Evolutionary conservation across 2,329 filamentous ascomycete species (phyloP), one percentile per base, ranked within the genome.

Genomic region (Colletotrichum sp.): DNA sequence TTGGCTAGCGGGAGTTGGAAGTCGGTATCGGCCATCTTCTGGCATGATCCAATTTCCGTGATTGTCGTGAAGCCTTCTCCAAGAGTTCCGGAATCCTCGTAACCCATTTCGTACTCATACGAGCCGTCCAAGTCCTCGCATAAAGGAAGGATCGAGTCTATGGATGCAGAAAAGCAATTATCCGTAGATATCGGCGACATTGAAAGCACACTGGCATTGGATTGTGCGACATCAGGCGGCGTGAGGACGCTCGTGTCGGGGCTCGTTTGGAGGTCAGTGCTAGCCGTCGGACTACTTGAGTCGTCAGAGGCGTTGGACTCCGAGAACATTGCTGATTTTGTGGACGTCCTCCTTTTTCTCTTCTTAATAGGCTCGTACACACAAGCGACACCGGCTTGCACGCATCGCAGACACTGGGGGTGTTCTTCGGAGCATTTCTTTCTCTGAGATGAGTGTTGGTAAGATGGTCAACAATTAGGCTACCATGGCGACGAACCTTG

Each of bases 361-460:
- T 75, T 77, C 71, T 77, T 77, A 60, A 77, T 77, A 30, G 76
- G 76, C 18, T 77, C 76, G 16, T 77, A 77, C 6, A 77, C 64
- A 36, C 76, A 77, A 18, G 49, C 44, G 16, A 77, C 68, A 15
- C 76, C 75, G 21, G 75, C 71, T 49, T 77, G 76, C 9, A 77
- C 57, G 59, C 76, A 77, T 18, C 76, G 76, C 5, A 76, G 64
- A 34, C 76, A 77, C 32, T 68, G 76, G 7, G 76, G 76, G 15
- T 68, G 75, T 60, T 77, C 76, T 66, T 77, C 76, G 16, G 76
- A 77, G 52, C 76, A 77, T 60, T 77, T 77, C 32, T 77, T 77
- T 36, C 76, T 68, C 76, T 77, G 13, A n/a, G 5, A 24, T n/a
- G 26, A 16, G 26, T 24, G 57, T 75, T 62, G 52, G 68, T 52